Evolutionary conservation across 1,284 basidiomycete genomes (phyloP), one percentile per base, ranked within the genome.

Genomic region (Sparassis latifolia): DNA sequence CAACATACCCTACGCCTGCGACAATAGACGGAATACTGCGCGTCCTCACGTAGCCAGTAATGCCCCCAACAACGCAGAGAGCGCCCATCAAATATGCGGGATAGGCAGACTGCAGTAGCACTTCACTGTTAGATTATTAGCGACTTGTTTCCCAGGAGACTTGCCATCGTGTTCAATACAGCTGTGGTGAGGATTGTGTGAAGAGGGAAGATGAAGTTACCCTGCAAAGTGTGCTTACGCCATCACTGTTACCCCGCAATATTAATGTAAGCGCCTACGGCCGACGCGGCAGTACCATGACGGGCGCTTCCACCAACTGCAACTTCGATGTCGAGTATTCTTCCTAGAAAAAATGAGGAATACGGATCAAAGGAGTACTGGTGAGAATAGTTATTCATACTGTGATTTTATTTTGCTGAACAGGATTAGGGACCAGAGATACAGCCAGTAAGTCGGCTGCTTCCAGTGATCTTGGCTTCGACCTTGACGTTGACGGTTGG

Each of bases 31-130:
- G 89, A 33, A 89, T 72, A 38, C 87, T 90, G 30, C 82, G 77
- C 50, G 82, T 86, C 56, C 78, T 74, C 12, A 71, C 77, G 56
- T 80, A 89, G 35, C 87, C 87, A 41, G 82, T 83, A 46, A 87
- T 55, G 33, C 90, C 90, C 31, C 90, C 90, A 42, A 88, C 73
- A 56, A 87, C 71, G 68, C 90, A 92, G 54, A 92, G 71, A 54
- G 70, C 76, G 54, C 90, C 87, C 78, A 92, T 90, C 33, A 82
- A 72, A 66, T 81, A 86, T 52, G 90, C 86, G 57, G 89, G 88
- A 66, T 87, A 82, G 48, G 88, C 86, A 67, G 89, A 90, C 89
- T 89, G 49, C 38, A 2, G 42, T 27, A 12, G 32, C 28, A 42
- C 51, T 27, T 48, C 37, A 52, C 41, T 38, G 42, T 33, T 52